Conservation (phyloP, 805 yeast genomes). For the Suhomyces xylopsoci region DNA sequence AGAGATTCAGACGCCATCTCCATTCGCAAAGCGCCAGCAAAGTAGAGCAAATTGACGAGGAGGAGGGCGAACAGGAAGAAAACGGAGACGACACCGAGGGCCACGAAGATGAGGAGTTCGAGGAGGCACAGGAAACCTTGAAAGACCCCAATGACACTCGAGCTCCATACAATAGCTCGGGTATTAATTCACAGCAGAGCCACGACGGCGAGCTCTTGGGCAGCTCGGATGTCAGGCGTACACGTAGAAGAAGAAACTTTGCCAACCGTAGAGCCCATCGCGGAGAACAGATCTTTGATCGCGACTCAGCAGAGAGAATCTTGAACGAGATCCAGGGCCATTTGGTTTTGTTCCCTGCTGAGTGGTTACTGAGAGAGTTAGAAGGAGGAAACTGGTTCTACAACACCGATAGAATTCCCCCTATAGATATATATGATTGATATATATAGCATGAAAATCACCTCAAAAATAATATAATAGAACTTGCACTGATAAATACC, state of each 20-base stretch:
- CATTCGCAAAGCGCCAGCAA: slow-evolving; percentile 1
- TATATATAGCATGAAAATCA: neutral
- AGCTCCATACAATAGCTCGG: neutral
- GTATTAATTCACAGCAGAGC: neutral
- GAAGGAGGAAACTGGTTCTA: slow-evolving; percentile 95
- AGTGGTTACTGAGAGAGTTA: slow-evolving; percentile 84
- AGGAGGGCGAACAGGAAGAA: neutral
- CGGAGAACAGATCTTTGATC: slow-evolving; percentile 58
- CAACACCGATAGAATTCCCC: slow-evolving; percentile 90
- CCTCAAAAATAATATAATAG: neutral
- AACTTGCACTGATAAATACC: too few species aligned
- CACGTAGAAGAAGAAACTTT: slow-evolving; percentile 33
- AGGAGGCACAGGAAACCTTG: neutral
- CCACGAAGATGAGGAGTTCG: neutral
- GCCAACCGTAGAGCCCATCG: slow-evolving; percentile 30
- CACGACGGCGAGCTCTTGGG: neutral
- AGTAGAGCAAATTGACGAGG: neutral
- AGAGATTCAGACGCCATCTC: slow-evolving; percentile 6
- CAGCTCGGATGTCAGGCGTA: neutral
- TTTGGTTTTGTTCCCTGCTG: slow-evolving; percentile 85
- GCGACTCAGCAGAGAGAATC: slow-evolving; percentile 72
- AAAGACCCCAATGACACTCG: neutral
- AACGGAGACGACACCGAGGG: slow-evolving; percentile 3
- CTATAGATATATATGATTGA: slow-evolving; percentile 69
- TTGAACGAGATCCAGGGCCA: slow-evolving; percentile 78